Conservation (phyloP, 768 basidiomycete species). For the Xanthoconium stramineum region DNA sequence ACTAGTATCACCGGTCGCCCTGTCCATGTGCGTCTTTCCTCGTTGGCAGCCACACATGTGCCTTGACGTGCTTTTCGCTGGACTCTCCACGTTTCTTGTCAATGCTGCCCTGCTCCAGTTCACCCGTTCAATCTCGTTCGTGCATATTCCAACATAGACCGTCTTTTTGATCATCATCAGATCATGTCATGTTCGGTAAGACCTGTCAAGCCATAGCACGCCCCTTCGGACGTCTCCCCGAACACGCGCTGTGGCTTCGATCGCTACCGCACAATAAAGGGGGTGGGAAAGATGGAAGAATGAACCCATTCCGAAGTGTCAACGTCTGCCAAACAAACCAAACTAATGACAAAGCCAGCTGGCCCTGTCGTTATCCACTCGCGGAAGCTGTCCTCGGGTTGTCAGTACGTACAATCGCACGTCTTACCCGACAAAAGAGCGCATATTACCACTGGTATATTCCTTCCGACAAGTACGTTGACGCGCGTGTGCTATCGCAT, state of each 20-base stretch:
- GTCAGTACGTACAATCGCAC: constrained; percentile 4
- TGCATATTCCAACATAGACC: background rate
- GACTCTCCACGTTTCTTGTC: too few species aligned
- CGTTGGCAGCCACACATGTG: background rate
- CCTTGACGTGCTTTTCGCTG: background rate
- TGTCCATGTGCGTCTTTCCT: too few species aligned
- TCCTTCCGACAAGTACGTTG: background rate
- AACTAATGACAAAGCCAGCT: background rate
- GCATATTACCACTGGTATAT: background rate
- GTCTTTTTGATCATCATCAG: background rate
- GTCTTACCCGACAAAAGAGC: background rate
- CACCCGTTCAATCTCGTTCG: background rate
- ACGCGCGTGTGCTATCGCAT: background rate
- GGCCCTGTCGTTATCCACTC: background rate
- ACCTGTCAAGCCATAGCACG: background rate
- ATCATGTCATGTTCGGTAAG: background rate
- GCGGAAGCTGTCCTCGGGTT: background rate
- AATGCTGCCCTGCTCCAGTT: background rate
- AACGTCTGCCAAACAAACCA: background rate
- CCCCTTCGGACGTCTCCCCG: background rate
- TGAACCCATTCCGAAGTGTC: background rate
- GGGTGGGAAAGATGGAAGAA: background rate
- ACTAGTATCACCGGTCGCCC: background rate
- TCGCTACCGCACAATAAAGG: background rate
- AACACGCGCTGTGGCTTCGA: background rate